Evolutionary conservation across 495 filamentous ascomycete species (phyloP), one percentile per base, ranked within the genome.

Genomic region (Melanomma pulvis-pyrius): DNA sequence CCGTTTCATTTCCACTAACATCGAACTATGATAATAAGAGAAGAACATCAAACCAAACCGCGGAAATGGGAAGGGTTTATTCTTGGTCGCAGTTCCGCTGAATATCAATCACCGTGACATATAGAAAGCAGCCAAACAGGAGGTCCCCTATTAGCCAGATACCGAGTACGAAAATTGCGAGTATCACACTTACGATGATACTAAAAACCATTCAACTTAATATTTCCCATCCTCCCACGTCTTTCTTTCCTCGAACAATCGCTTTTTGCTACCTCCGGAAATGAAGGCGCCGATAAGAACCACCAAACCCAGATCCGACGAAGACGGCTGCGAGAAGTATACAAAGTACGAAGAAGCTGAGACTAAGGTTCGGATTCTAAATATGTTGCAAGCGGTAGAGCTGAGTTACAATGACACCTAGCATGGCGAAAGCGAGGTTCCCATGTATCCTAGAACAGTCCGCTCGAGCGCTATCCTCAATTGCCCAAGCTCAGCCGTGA

Each of bases 401-500:
- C 71, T 92, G 89, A 0, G 89, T 84, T 36, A 89, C 79, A 25
- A 86, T 69, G 8, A 87, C 84, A 44, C 87, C 85, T 55, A 86
- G 79, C 76, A 92, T 87, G 6, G 89, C 83, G 22, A 93, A 22
- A 89, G 74, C 0, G 89, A 90, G 8, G 90, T 92, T 53, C 90
- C 86, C 44, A 92, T 80, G 76, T 92, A 93, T 53, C 82, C 86
- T 48, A 93, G 85, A 73, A 89, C 93, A 34, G 90, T 94, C 61
- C 90, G 81, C 76, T 94, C 89, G 26, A 92, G 81, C 30, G 90
- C 91, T 93, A 72, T 50, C 50, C 21, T 21, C 46, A 39, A 30
- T 51, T 63, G 56, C n/a, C 53, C 56, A n/a, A n/a, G 22, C 46
- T 58, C 24, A 13, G 8, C 29, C 17, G 2, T 11, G 12, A 41